A percentile compares a stretch with the other conserved stretches of the same genome.
Evolutionary conservation across 2,329 filamentous ascomycete genomes (phyloP).

Genomic region (Neofusicoccum sp.): DNA sequence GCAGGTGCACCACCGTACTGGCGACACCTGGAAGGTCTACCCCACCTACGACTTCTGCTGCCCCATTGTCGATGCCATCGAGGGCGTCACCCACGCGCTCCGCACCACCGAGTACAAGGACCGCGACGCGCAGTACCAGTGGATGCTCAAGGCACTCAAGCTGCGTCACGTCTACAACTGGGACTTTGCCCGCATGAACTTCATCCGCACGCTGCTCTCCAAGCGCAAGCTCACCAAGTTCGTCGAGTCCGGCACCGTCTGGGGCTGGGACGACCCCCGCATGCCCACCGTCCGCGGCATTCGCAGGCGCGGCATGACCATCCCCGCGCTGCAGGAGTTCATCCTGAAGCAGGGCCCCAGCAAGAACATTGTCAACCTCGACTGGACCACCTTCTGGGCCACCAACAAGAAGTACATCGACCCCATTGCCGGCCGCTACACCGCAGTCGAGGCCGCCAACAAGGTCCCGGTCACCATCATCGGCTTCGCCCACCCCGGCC

Average conservation of each 20-base stretch:
- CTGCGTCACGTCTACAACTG: conserved; percentile 78
- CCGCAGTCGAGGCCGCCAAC: conserved; percentile 62
- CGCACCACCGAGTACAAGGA: conserved; percentile 86
- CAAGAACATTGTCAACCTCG: conserved; percentile 79
- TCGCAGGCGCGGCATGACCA: conserved; percentile 73
- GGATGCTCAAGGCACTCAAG: conserved; percentile 73
- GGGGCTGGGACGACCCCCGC: conserved; percentile 83
- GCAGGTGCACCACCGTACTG: conserved; percentile 71
- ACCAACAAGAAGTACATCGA: conserved; percentile 56
- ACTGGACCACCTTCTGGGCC: conserved; percentile 67
- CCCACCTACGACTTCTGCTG: conserved; percentile 86
- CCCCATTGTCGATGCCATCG: conserved; percentile 74
- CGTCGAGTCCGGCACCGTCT: conserved; percentile 71
- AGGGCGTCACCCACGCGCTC: conserved; percentile 80
- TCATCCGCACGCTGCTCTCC: conserved; percentile 76
- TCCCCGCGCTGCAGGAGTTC: conserved; percentile 76
- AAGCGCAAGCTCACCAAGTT: conserved; percentile 85
- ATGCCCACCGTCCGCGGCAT: conserved; percentile 85
- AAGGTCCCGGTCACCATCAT: conserved; percentile 68
- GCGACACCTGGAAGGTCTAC: conserved; percentile 78
- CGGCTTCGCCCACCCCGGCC: conserved; percentile 59
- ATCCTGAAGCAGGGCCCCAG: conserved; percentile 82
- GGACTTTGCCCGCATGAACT: conserved; percentile 84
- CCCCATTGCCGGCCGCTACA: conserved; percentile 48
- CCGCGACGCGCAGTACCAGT: conserved; percentile 81